Conservation (phyloP, 2,329 filamentous ascomycete genomes). For the Aspergillus hortae region DNA sequence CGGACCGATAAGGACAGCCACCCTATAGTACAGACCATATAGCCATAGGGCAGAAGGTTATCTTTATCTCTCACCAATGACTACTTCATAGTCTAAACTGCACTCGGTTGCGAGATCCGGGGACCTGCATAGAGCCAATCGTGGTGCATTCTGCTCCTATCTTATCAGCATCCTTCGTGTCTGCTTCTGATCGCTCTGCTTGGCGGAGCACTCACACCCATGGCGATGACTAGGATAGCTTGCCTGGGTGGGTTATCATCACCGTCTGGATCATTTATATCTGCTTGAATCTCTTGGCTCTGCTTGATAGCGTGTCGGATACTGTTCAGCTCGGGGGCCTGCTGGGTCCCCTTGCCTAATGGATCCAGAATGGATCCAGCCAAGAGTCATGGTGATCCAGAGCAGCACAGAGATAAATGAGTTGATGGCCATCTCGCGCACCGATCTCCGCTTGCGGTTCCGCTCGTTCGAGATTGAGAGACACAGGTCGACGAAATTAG, state of each 20-base stretch:
- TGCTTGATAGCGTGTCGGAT: neutral
- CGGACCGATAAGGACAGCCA: too few species aligned
- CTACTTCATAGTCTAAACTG: neutral
- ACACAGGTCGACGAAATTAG: neutral
- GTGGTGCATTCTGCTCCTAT: neutral
- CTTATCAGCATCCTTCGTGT: neutral
- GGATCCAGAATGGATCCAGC: neutral
- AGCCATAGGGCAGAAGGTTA: neutral
- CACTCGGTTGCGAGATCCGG: conserved; percentile 1
- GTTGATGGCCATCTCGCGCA: neutral
- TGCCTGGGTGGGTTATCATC: neutral
- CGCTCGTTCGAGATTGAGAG: neutral
- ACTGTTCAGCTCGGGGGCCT: neutral
- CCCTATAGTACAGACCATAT: too few species aligned
- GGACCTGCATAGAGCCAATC: neutral
- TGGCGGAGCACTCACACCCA: neutral
- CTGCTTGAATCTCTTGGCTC: neutral
- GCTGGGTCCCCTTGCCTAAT: neutral
- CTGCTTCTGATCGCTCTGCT: neutral
- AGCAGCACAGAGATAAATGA: neutral
- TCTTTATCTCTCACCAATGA: conserved; percentile 3
- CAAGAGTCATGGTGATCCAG: neutral
- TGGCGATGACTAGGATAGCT: neutral
- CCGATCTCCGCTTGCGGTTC: neutral
- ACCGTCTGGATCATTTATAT: neutral